A percentile compares a stretch with the other conserved stretches of the same genome.
These are phyloP conservation scores for Fomes fomentarius DNA, from an alignment of 1,284 basidiomycete genomes.

Conservation along the genomic window DNA sequence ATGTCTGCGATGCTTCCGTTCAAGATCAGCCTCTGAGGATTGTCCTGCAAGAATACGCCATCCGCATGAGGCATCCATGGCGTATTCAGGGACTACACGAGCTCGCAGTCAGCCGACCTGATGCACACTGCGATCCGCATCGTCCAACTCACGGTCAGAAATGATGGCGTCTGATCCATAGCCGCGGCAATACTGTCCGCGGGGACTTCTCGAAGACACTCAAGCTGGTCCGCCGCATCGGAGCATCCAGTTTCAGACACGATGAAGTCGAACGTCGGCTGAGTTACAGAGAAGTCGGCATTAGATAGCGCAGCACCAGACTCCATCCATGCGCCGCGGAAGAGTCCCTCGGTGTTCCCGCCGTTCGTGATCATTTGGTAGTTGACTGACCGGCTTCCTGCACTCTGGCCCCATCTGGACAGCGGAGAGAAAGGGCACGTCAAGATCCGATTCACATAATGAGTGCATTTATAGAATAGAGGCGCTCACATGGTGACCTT, in stretches of 20 bases:
- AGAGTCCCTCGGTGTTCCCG: slow-evolving; percentile 37
- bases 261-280: slow-evolving; percentile 39
- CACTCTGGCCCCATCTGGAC: slow-evolving; percentile 44
- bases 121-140: neutral
- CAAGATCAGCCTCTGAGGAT: slow-evolving; percentile 9
- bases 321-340: slow-evolving; percentile 41
- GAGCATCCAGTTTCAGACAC: slow-evolving; percentile 37
- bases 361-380: slow-evolving; percentile 38
- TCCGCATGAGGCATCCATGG: slow-evolving; percentile 43
- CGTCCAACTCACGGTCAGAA: slow-evolving; percentile 24
- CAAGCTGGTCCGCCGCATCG: slow-evolving; percentile 37
- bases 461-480: too few relatives aligned
- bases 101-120: neutral
- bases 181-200: slow-evolving; percentile 35
- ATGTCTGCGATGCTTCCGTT: slow-evolving; percentile 25
- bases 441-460: neutral
- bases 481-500: slow-evolving; percentile 36
- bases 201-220: slow-evolving; percentile 44
- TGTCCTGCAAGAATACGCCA: slow-evolving; percentile 37
- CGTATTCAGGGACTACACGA: slow-evolving; percentile 10
- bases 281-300: slow-evolving; percentile 34
- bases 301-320: slow-evolving; percentile 39
- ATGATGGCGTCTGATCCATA: slow-evolving; percentile 33
- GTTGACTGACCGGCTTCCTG: slow-evolving; percentile 40
- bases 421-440: too few relatives aligned